These are phyloP conservation scores for Naganishia onofrii DNA, from an alignment of 768 basidiomycete species.

Conservation along the genomic window DNA sequence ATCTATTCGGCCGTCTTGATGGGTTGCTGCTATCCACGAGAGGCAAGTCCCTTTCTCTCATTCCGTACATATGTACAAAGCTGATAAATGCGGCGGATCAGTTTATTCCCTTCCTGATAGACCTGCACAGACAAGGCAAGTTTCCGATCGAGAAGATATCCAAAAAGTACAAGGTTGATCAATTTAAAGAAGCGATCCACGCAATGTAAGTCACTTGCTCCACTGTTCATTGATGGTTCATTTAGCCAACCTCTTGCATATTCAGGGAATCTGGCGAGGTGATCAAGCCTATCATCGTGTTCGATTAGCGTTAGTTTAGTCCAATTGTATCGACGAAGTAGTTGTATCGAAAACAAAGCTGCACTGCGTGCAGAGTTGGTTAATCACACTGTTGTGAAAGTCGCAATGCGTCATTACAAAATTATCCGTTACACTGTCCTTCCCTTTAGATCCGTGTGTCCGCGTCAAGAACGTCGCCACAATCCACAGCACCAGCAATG, in stretches of 20 bases:
- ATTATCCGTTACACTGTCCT: neutral
- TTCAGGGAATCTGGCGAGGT: slow-evolving; percentile 33
- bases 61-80: neutral
- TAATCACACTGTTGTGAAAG: neutral
- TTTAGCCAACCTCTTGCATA: neutral
- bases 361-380: slow-evolving; percentile 1
- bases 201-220: slow-evolving; percentile 20
- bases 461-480: too few relatives aligned
- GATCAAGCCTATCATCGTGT: slow-evolving; percentile 43
- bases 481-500: neutral
- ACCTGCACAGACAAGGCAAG: slow-evolving; percentile 38
- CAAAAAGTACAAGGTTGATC: slow-evolving; percentile 37
- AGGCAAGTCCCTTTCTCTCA: neutral
- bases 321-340: neutral
- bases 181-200: slow-evolving; percentile 37
- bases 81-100: neutral
- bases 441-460: neutral
- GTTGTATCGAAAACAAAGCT: neutral
- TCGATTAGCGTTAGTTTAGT: neutral
- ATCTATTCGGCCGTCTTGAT: slow-evolving; percentile 17
- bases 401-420: neutral
- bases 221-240: neutral
- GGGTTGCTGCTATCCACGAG: slow-evolving; percentile 22
- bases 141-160: slow-evolving; percentile 44
- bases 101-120: slow-evolving; percentile 31